These are phyloP conservation scores for Colletotrichum higginsianum DNA, from an alignment of 2,329 filamentous ascomycete genomes.

Conservation along the genomic window DNA sequence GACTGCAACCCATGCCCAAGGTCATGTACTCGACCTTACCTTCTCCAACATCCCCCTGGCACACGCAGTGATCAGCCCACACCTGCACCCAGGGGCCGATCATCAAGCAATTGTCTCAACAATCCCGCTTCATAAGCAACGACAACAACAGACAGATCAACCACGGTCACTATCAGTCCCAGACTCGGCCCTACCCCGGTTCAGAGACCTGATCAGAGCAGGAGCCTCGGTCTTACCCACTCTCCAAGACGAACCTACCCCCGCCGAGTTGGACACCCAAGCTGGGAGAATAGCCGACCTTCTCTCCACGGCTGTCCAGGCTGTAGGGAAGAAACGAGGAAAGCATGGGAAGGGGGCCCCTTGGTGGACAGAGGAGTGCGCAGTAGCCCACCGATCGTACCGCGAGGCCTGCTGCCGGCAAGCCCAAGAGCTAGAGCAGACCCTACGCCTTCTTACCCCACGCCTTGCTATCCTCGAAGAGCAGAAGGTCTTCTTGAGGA, in stretches of 20 bases:
- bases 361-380: not conserved
- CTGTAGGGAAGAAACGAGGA: not conserved
- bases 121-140: not conserved
- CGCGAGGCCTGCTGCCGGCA: not conserved
- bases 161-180: not conserved
- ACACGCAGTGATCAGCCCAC: not conserved
- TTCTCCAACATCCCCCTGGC: not conserved
- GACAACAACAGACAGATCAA: not conserved
- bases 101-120: not conserved
- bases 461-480: not conserved
- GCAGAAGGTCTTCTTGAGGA: conserved; percentile 12
- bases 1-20: not conserved
- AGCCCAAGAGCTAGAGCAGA: not conserved
- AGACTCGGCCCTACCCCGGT: not conserved
- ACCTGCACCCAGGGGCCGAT: conserved; percentile 5
- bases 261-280: not conserved
- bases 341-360: not conserved
- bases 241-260: not conserved
- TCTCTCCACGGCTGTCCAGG: not conserved
- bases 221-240: not conserved
- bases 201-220: not conserved
- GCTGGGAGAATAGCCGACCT: not conserved
- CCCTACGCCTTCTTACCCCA: not conserved
- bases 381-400: not conserved
- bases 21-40: conserved; percentile 1